Percentiles rank a stretch among this genome's conserved stretches.
Conservation (phyloP, 345 rosid genomes). For the Garcia nutans region DNA sequence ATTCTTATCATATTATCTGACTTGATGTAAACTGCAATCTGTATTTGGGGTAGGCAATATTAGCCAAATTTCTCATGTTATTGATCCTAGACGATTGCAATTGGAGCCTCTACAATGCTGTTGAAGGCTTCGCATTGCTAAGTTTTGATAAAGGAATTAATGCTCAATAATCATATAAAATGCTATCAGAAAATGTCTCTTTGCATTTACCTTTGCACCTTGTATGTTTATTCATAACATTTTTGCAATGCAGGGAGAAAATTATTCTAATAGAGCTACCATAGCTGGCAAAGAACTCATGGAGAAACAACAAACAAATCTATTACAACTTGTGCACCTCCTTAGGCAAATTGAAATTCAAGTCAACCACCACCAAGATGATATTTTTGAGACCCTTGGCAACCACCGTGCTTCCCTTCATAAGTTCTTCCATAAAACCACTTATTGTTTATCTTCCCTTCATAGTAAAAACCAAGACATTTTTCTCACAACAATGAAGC, state of each 20-base stretch:
- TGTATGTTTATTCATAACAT: not conserved
- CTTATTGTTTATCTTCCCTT: conserved; percentile 23
- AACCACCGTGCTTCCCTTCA: conserved; percentile 35
- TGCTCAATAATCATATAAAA: not conserved
- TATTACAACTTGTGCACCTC: conserved; percentile 46
- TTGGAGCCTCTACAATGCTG: not conserved
- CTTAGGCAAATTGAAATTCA: conserved; percentile 50
- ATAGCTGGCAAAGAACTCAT: conserved; percentile 41
- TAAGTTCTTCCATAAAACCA: conserved; percentile 41
- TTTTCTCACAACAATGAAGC: conserved; percentile 37
- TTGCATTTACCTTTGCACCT: not conserved
- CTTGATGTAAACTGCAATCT: not conserved
- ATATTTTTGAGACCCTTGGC: conserved; percentile 39
- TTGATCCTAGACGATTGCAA: not conserved
- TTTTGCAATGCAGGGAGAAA: conserved; percentile 36
- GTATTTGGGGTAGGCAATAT: not conserved
- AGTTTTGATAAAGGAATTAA: not conserved
- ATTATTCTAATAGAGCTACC: conserved; percentile 35
- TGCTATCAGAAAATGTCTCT: not conserved
- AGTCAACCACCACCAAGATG: conserved; percentile 43
- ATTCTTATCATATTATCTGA: not conserved
- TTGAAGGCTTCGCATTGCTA: not conserved
- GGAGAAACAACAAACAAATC: conserved; percentile 43
- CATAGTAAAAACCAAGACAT: conserved; percentile 41
- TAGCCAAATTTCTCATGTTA: not conserved